These are phyloP conservation scores for Alternaria novae-zelandiae DNA, from an alignment of 2,329 filamentous ascomycete species.

Conservation along the genomic window DNA sequence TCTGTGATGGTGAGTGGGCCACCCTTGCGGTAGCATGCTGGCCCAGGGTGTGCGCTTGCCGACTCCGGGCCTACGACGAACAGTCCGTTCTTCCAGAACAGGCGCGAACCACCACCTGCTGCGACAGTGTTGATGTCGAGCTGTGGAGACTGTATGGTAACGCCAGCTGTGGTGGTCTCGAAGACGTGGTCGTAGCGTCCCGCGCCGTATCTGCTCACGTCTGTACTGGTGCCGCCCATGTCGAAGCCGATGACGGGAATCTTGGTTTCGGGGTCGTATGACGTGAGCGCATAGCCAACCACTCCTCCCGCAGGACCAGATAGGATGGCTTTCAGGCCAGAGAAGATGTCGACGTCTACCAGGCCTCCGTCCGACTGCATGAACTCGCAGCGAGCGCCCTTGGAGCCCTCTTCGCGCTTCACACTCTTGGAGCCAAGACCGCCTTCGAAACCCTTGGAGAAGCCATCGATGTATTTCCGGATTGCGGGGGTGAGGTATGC, in stretches of 20 bases:
- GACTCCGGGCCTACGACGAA: conserved; percentile 92
- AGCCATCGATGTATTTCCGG: conserved; percentile 77
- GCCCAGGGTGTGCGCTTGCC: conserved; percentile 86
- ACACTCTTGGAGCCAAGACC: conserved; percentile 79
- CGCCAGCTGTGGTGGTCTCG: conserved; percentile 91
- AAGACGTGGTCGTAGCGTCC: conserved; percentile 93
- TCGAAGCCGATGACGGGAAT: conserved; percentile 93
- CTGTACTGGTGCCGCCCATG: conserved; percentile 93
- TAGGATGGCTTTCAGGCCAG: conserved; percentile 82
- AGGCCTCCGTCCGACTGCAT: conserved; percentile 86
- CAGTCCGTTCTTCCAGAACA: conserved; percentile 88
- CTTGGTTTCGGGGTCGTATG: conserved; percentile 81
- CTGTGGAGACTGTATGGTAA: conserved; percentile 90
- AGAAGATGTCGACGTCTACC: conserved; percentile 79
- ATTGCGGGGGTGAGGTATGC: conserved; percentile 82
- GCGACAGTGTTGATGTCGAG: conserved; percentile 95
- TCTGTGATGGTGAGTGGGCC: conserved; percentile 93
- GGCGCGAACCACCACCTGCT: conserved; percentile 81
- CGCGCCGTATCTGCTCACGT: conserved; percentile 85
- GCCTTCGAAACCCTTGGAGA: conserved; percentile 80
- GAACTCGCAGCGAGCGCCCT: conserved; percentile 85
- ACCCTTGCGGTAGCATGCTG: conserved; percentile 88
- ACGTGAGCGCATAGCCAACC: conserved; percentile 89
- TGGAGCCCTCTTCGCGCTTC: conserved; percentile 67
- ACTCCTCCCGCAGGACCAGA: conserved; percentile 93